phyloP scores from a whole-genome alignment of 805 yeast genomes.

The Zygosaccharomyces pseudorouxii region DNA sequence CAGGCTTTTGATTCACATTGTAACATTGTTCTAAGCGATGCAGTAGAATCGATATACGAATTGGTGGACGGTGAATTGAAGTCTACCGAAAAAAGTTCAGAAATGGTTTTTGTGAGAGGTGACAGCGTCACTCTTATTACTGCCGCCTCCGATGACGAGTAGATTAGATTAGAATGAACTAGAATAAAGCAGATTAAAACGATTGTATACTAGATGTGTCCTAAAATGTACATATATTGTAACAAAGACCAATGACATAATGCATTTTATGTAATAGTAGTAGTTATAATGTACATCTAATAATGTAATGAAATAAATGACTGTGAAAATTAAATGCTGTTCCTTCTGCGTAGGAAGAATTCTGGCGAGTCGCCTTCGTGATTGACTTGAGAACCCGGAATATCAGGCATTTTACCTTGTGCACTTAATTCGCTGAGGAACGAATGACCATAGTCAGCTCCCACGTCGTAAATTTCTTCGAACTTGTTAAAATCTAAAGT shows the following conservation, averaged over 20 bases:
- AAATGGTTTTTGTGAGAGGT: constrained; percentile 96
- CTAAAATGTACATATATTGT: constrained; percentile 2
- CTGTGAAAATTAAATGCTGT: constrained; percentile 45
- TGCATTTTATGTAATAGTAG: background rate
- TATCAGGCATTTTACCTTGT: constrained; percentile 52
- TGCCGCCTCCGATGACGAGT: constrained; percentile 37
- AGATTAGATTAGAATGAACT: constrained; percentile 5
- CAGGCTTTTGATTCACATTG: constrained; percentile 97
- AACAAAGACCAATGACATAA: constrained; percentile 1
- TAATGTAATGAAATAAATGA: background rate
- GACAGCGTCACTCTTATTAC: constrained; percentile 88
- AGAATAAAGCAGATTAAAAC: background rate
- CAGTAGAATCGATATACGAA: constrained; percentile 72
- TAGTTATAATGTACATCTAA: background rate
- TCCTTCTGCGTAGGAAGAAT: constrained; percentile 48
- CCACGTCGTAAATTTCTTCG: constrained; percentile 82
- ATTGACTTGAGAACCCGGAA: constrained; percentile 47
- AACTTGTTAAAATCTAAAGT: constrained; percentile 90
- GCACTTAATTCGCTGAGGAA: constrained; percentile 49
- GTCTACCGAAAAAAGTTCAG: constrained; percentile 55
- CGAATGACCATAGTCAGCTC: constrained; percentile 64
- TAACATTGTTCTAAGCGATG: constrained; percentile 91
- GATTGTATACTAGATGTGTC: constrained; percentile 5
- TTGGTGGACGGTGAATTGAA: constrained; percentile 45
- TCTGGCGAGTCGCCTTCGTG: constrained; percentile 31